Base-by-base conservation (phyloP, 495 filamentous ascomycete species). In the Xylaria grammica region DNA sequence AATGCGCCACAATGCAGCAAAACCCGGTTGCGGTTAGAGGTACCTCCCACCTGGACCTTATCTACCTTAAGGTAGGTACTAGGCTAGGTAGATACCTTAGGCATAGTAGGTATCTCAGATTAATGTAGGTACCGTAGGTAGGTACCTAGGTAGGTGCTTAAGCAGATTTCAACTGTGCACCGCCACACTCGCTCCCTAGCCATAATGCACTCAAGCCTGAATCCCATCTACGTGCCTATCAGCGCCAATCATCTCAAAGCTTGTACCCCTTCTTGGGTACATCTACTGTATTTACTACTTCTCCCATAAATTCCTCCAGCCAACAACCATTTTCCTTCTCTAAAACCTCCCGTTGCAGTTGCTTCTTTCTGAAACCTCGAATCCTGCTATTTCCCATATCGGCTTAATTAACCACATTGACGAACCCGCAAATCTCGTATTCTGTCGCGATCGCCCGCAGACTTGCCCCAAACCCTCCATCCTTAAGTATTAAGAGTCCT, bases 1-100 rank as follows among this genome's bases (percentile, higher is more conserved):
- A 57, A 8, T 36, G 36, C 48, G 45, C 44, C 57, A 49, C 45
- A 36, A 61, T 62, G 59, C n/a, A n/a, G n/a, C n/a, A 22, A 44
- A 62, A 24, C 42, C 34, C 50, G 8, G 11, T 4, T 9, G 30
- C n/a, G 42, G 22, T 46, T 32, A 51, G n/a, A n/a, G n/a, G n/a
- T n/a, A n/a, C n/a, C n/a, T n/a, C n/a, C n/a, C n/a, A n/a, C n/a
- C 58, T 22, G n/a, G 48, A 30, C 22, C 29, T 10, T 32, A 24
- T 20, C 32, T 52, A 7, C 27, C 20, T 34, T 4, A 36, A 4
- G 32, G 5, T 4, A 11, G 32, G 32, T 36, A 11, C 32, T 36
- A n/a, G n/a, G n/a, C n/a, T n/a, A n/a, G n/a, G n/a, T n/a, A n/a
- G n/a, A n/a, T n/a, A n/a, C n/a, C n/a, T n/a, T n/a, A n/a, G n/a